These are phyloP conservation scores for Scedosporium apiospermum DNA, from an alignment of 2,329 filamentous ascomycete genomes.

Conservation along the genomic window DNA sequence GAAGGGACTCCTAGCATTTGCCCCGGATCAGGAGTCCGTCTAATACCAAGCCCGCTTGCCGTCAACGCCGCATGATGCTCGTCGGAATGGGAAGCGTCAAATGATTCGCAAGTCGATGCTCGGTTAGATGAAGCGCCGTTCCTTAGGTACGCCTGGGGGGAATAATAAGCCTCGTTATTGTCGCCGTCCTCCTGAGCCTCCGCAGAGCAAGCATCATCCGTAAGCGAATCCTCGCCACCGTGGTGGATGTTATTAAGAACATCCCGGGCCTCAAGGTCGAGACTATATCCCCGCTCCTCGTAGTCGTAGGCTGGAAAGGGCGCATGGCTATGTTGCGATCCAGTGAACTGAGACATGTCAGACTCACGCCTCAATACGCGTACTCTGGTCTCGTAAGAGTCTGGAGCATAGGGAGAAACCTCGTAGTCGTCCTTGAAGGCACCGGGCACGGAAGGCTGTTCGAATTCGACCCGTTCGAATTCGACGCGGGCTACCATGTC, in stretches of 20 bases:
- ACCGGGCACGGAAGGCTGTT: slow-evolving; percentile 13
- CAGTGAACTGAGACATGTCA: slow-evolving; percentile 14
- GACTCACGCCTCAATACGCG: slow-evolving; percentile 38
- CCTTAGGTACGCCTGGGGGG: background rate
- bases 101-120: slow-evolving; percentile 30
- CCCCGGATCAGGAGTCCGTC: slow-evolving; percentile 25
- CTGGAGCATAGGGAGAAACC: slow-evolving; percentile 26
- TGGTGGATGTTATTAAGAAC: slow-evolving; percentile 15
- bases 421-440: slow-evolving; percentile 28
- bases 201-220: slow-evolving; percentile 16
- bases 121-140: slow-evolving; percentile 20
- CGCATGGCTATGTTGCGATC: slow-evolving; percentile 1
- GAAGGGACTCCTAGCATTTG: slow-evolving; percentile 39
- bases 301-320: slow-evolving; percentile 10
- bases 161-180: slow-evolving; percentile 12
- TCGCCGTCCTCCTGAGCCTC: slow-evolving; percentile 26
- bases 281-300: slow-evolving; percentile 29
- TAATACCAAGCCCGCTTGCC: background rate
- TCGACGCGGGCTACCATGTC: background rate
- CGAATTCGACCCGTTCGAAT: background rate
- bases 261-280: slow-evolving; percentile 21
- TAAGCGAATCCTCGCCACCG: slow-evolving; percentile 22
- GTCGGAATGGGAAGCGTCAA: slow-evolving; percentile 20
- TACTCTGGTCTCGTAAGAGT: slow-evolving; percentile 35
- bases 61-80: slow-evolving; percentile 9